Percentiles rank a stretch among this genome's conserved stretches.
These are phyloP conservation scores for Cryphonectria carpinicola DNA, from an alignment of 2,329 filamentous ascomycete species.

Conservation along the genomic window DNA sequence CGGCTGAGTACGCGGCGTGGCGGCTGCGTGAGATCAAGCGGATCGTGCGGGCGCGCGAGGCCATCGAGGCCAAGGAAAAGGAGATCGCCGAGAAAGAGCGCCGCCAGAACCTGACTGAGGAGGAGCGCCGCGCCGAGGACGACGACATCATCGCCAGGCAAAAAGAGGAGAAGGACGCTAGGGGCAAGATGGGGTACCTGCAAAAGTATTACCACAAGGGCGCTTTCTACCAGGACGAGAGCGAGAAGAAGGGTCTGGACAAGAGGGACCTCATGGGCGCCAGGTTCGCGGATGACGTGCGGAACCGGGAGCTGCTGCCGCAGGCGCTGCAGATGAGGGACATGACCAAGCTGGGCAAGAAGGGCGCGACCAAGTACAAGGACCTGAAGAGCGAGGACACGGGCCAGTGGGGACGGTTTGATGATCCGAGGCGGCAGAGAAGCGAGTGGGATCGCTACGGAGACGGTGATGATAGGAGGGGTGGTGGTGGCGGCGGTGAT, in stretches of 20 bases:
- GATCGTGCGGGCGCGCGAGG: slow-evolving; percentile 82
- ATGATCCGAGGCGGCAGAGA: slow-evolving; percentile 49
- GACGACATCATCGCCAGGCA: slow-evolving; percentile 76
- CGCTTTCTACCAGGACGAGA: slow-evolving; percentile 89
- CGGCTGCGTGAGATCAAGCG: slow-evolving; percentile 89
- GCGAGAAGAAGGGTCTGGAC: slow-evolving; percentile 74
- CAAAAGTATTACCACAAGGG: slow-evolving; percentile 97
- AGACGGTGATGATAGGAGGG: slow-evolving; percentile 42
- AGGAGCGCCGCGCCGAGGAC: slow-evolving; percentile 87
- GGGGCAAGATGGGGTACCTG: slow-evolving; percentile 86
- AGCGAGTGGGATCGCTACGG: slow-evolving; percentile 43
- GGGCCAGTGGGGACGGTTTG: slow-evolving; percentile 76
- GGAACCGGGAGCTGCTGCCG: slow-evolving; percentile 80
- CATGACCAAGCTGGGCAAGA: slow-evolving; percentile 90
- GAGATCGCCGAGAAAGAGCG: slow-evolving; percentile 90
- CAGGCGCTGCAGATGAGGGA: slow-evolving; percentile 92
- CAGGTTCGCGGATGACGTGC: slow-evolving; percentile 79
- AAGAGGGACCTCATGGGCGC: slow-evolving; percentile 85
- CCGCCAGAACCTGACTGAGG: slow-evolving; percentile 80
- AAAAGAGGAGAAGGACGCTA: slow-evolving; percentile 75
- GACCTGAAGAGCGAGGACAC: slow-evolving; percentile 92
- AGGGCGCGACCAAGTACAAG: slow-evolving; percentile 86
- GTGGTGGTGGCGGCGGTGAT: slow-evolving; percentile 35
- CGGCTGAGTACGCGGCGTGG: slow-evolving; percentile 90
- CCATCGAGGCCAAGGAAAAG: slow-evolving; percentile 80